Conservation (phyloP, 2,329 filamentous ascomycete genomes). For the Microcera coccophila region DNA sequence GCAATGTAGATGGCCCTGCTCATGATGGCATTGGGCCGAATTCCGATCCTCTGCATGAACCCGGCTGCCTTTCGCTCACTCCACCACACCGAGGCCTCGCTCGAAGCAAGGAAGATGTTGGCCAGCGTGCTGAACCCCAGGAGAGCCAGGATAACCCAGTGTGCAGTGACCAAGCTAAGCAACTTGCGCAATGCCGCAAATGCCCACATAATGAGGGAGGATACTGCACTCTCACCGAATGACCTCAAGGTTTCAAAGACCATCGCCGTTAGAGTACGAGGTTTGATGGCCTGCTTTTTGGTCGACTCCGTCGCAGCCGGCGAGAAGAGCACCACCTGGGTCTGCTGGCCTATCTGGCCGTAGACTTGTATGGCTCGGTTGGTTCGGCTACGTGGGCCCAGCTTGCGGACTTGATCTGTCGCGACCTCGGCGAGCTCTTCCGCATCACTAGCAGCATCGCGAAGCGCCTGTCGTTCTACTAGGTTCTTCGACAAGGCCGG, state of each 20-base stretch:
- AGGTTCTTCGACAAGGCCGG: constrained; percentile 58
- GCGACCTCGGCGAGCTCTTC: constrained; percentile 72
- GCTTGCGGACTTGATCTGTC: constrained; percentile 70
- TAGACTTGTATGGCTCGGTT: constrained; percentile 77
- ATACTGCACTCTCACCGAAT: constrained; percentile 69
- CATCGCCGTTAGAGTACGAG: constrained; percentile 63
- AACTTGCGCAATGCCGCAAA: constrained; percentile 62
- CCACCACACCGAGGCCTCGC: constrained; percentile 77
- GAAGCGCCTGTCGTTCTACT: constrained; percentile 67
- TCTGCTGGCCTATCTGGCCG: constrained; percentile 67
- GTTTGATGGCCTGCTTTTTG: constrained; percentile 58
- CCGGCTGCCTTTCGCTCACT: constrained; percentile 72
- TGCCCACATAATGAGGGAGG: constrained; percentile 72
- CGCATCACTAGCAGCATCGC: constrained; percentile 69
- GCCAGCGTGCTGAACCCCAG: constrained; percentile 65
- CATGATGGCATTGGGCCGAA: constrained; percentile 76
- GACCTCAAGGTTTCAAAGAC: constrained; percentile 69
- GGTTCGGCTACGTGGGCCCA: constrained; percentile 70
- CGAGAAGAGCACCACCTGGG: constrained; percentile 58
- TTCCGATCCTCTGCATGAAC: constrained; percentile 79
- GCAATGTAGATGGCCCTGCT: constrained; percentile 78
- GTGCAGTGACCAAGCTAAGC: constrained; percentile 65
- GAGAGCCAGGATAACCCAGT: constrained; percentile 68
- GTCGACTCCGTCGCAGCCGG: constrained; percentile 45
- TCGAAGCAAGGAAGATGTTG: constrained; percentile 72